phyloP scores from a whole-genome alignment of 352 stramenopile genomes.

The Phytopythium kandeliae region DNA sequence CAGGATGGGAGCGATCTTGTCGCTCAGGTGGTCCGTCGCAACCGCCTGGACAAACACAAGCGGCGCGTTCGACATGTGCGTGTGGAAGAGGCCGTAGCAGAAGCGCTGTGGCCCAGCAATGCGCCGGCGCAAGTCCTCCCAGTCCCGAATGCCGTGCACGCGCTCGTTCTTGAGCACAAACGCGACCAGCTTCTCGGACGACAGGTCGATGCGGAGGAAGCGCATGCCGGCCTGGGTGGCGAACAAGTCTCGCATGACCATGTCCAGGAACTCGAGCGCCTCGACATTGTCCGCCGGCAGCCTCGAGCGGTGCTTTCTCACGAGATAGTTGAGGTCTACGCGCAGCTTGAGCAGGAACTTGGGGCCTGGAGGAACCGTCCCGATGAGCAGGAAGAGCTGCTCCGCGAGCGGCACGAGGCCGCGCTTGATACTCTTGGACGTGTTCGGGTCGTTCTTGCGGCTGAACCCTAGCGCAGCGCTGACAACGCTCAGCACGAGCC shows the following conservation, averaged over 20 bases:
- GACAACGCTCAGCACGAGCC: conserved; percentile 79
- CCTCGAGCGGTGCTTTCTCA: conserved; percentile 42
- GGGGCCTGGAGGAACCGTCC: conserved; percentile 59
- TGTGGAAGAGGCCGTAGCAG: conserved; percentile 82
- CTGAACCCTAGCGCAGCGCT: conserved; percentile 71
- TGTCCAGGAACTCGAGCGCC: conserved; percentile 72
- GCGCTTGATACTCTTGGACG: conserved; percentile 82
- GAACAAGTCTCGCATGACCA: conserved; percentile 82
- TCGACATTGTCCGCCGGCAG: conserved; percentile 44
- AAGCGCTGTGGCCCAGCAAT: conserved; percentile 61
- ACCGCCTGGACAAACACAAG: conserved; percentile 76
- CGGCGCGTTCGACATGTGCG: conserved; percentile 63
- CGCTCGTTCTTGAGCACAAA: conserved; percentile 78
- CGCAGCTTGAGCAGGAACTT: conserved; percentile 72
- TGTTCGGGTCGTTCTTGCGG: conserved; percentile 75
- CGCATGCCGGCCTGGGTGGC: conserved; percentile 76
- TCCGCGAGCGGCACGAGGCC: conserved; percentile 75
- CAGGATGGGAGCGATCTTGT: conserved; percentile 58
- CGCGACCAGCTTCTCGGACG: conserved; percentile 52
- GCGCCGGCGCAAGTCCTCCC: conserved; percentile 56
- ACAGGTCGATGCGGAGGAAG: conserved; percentile 73
- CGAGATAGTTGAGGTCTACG: conserved; percentile 47
- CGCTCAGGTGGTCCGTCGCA: conserved; percentile 63
- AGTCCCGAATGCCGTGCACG: conserved; percentile 66
- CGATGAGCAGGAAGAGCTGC: conserved; percentile 75